phyloP scores from a whole-genome alignment of 352 stramenopile species.

The Globisporangium abappressorium region DNA sequence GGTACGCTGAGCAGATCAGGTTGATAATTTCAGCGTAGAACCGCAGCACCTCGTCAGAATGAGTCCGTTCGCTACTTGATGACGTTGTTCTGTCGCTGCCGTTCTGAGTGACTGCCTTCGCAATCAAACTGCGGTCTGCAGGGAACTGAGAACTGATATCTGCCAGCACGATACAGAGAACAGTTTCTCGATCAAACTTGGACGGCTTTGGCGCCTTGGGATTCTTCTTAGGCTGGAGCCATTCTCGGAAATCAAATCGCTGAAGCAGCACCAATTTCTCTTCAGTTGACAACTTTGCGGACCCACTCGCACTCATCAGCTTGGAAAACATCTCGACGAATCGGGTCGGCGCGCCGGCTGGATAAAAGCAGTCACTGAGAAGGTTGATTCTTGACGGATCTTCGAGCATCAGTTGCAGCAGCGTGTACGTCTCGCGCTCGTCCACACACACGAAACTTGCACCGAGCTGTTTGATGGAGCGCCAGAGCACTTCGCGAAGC shows the following conservation, averaged over 20 bases:
- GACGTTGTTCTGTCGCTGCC: constrained; percentile 9
- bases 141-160: constrained; percentile 62
- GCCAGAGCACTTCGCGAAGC: constrained; percentile 78
- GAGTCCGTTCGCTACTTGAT: constrained; percentile 15
- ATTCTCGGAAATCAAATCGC: constrained; percentile 75
- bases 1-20: constrained; percentile 55
- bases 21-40: constrained; percentile 74
- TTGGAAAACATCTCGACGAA: constrained; percentile 89
- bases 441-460: constrained; percentile 79
- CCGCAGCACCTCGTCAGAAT: constrained; percentile 53
- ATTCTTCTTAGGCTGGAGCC: constrained; percentile 56
- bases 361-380: constrained; percentile 81
- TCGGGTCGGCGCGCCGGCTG: constrained; percentile 56
- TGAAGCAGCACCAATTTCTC: constrained; percentile 70
- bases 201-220: constrained; percentile 31
- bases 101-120: constrained; percentile 8
- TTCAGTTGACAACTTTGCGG: constrained; percentile 62
- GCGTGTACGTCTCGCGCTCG: constrained; percentile 73
- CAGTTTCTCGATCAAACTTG: constrained; percentile 81
- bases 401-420: constrained; percentile 84
- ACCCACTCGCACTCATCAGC: constrained; percentile 72
- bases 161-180: constrained; percentile 72
- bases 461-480: constrained; percentile 80
- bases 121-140: constrained; percentile 35
- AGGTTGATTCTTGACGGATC: constrained; percentile 77